Evolutionary conservation across 345 rosid species (phyloP).

Genomic region (Eucalyptus cladocalyx): DNA sequence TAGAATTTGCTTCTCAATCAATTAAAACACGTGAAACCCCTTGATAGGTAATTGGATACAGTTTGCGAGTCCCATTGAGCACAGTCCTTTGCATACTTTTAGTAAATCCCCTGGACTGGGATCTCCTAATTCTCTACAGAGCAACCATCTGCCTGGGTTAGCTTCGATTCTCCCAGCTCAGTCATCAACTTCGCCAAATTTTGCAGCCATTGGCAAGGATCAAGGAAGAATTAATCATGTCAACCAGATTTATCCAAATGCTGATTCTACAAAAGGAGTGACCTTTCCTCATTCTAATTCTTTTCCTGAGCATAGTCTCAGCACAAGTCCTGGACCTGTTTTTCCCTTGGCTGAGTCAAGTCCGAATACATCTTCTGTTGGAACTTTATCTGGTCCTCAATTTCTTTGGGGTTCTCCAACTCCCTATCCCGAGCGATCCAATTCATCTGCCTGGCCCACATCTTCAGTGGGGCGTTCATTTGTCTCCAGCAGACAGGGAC

Average conservation of each 20-base stretch:
- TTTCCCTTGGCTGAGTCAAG: conserved; percentile 39
- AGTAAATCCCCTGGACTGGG: conserved; percentile 54
- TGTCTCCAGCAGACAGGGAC: conserved; percentile 28
- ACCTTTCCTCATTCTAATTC: conserved; percentile 43
- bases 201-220: conserved; percentile 69
- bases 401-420: conserved; percentile 90
- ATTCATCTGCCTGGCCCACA: conserved; percentile 50
- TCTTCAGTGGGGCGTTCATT: conserved; percentile 40
- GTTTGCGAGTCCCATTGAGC: conserved; percentile 58
- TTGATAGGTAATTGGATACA: conserved; percentile 71
- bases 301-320: conserved; percentile 32
- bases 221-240: conserved; percentile 43
- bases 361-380: conserved; percentile 38
- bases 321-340: conserved; percentile 25
- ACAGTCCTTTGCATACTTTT: conserved; percentile 43
- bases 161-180: conserved; percentile 80
- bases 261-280: conserved; percentile 28
- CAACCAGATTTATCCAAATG: conserved; percentile 29
- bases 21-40: not conserved
- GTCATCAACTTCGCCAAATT: conserved; percentile 40
- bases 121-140: conserved; percentile 33
- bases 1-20: not conserved
- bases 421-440: conserved; percentile 34
- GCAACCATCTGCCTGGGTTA: conserved; percentile 54
- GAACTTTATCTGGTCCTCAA: conserved; percentile 76